Percentiles rank a stretch among this genome's conserved stretches.
Conservation (phyloP, 78 protist genomes). For the slime mould (Dictyostelium discoideum) region dicty_2.7 NC_007089.4:5547001-5547500, state of each 20-base stretch:
- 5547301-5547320: slow-evolving; percentile 45
- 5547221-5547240: slow-evolving; percentile 33
- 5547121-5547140: slow-evolving; percentile 61
- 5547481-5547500: slow-evolving; percentile 43
- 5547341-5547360: slow-evolving; percentile 69
- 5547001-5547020: slow-evolving; percentile 42
- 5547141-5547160: slow-evolving; percentile 59
- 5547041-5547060: slow-evolving; percentile 67
- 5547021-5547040: slow-evolving; percentile 72
- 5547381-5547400: slow-evolving; percentile 60
- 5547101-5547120: slow-evolving; percentile 36
- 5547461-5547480: slow-evolving; percentile 77
- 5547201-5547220: neutral
- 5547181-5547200: slow-evolving; percentile 37
- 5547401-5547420: slow-evolving; percentile 75
- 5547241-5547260: slow-evolving; percentile 74
- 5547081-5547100: slow-evolving; percentile 59
- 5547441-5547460: slow-evolving; percentile 46
- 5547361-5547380: slow-evolving; percentile 46
- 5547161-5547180: slow-evolving; percentile 8
- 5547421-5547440: slow-evolving; percentile 35
- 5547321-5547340: slow-evolving; percentile 40
- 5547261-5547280: slow-evolving; percentile 38
- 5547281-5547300: slow-evolving; percentile 57
- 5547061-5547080: slow-evolving; percentile 23